These are phyloP conservation scores for Geranium rotundifolium DNA, from an alignment of 345 rosid species.

Conservation along the genomic window DNA sequence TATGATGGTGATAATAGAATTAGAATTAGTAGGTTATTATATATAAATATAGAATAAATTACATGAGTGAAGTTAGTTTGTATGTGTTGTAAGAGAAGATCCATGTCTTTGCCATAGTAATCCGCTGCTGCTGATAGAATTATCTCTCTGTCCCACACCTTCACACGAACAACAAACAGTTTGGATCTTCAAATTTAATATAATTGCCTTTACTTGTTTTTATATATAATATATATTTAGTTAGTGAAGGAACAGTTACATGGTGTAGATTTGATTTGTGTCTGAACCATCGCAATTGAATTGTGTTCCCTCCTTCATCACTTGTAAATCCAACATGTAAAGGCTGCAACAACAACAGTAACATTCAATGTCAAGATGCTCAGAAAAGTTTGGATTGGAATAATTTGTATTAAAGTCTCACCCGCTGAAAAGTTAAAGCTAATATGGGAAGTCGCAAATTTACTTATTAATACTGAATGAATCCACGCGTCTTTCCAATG, in stretches of 20 bases:
- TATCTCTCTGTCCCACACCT: conserved; percentile 97
- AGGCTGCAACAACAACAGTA: conserved; percentile 36
- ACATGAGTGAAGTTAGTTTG: conserved; percentile 66
- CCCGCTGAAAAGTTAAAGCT: too few species aligned
- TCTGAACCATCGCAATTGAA: conserved; percentile 69
- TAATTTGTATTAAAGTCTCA: too few species aligned
- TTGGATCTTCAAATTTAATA: neutral
- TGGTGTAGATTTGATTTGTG: conserved; percentile 92
- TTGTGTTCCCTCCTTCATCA: conserved; percentile 86
- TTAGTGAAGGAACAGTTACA: conserved; percentile 23
- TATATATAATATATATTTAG: too few species aligned
- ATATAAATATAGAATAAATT: conserved; percentile 14
- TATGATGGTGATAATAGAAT: too few species aligned
- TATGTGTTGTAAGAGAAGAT: conserved; percentile 56
- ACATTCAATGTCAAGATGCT: too few species aligned
- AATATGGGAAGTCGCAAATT: too few species aligned
- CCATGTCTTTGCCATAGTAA: conserved; percentile 61
- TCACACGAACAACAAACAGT: neutral
- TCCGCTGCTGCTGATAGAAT: conserved; percentile 62
- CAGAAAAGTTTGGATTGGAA: too few species aligned
- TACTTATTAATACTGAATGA: too few species aligned
- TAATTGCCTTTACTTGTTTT: too few species aligned
- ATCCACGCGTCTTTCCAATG: too few species aligned
- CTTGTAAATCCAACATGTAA: conserved; percentile 79
- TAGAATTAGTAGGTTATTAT: too few species aligned